These are phyloP conservation scores for Lagenaria siceraria DNA, from an alignment of 306 rosid species.

Conservation along the genomic window DNA sequence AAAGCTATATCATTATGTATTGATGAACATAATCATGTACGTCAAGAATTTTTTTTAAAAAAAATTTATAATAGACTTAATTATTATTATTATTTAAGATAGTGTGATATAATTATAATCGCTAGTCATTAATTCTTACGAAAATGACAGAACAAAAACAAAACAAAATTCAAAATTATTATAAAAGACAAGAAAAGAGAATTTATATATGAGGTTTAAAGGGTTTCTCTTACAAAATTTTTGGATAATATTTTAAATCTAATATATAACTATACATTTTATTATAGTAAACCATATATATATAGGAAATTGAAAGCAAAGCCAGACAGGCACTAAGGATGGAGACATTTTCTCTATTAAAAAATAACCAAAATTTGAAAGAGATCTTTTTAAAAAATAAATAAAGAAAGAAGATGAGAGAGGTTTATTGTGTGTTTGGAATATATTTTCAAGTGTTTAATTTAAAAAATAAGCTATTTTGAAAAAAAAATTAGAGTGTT, in stretches of 20 bases:
- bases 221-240: neutral
- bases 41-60: too few relatives aligned
- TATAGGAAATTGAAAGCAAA: neutral
- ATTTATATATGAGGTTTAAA: neutral
- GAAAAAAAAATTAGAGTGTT: too few relatives aligned
- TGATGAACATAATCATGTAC: too few relatives aligned
- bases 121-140: neutral
- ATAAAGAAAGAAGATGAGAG: too few relatives aligned
- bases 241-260: neutral
- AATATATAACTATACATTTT: neutral
- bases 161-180: neutral
- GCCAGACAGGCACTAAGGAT: neutral
- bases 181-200: neutral
- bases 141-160: neutral
- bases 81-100: neutral
- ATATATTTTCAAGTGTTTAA: too few relatives aligned
- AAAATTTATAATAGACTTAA: too few relatives aligned
- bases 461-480: too few relatives aligned
- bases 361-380: neutral
- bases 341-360: conserved; percentile 24
- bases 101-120: neutral
- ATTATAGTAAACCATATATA: neutral
- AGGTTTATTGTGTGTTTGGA: too few relatives aligned
- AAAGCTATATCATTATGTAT: neutral
- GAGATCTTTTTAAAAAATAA: too few relatives aligned